phyloP scores from a whole-genome alignment of 2,329 filamentous ascomycete species.

The Leptographium radiaticola region DNA sequence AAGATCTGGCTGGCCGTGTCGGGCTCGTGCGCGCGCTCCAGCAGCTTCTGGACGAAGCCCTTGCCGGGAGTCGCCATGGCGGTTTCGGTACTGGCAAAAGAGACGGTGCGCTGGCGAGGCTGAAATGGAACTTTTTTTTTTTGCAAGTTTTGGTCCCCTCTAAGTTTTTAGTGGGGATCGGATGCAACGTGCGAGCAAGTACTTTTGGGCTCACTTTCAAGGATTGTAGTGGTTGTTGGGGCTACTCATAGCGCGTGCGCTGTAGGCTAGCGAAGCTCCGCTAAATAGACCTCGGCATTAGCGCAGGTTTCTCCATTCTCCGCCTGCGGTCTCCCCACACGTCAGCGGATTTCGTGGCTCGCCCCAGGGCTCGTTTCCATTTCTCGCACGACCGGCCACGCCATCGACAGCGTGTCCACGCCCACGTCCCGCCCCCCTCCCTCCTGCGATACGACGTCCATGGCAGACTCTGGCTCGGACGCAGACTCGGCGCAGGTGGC shows the following conservation, averaged over 20 bases:
- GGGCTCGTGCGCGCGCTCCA: slow-evolving; percentile 67
- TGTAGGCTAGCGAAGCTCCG: slow-evolving; percentile 1
- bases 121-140: neutral
- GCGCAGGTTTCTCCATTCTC: neutral
- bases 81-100: neutral
- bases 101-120: neutral
- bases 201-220: too few relatives aligned
- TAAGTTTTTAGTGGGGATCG: too few relatives aligned
- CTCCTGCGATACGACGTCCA: neutral
- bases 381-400: too few relatives aligned
- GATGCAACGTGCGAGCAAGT: too few relatives aligned
- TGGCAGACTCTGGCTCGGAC: slow-evolving; percentile 13
- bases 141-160: too few relatives aligned
- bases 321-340: neutral
- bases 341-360: neutral
- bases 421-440: neutral
- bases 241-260: neutral
- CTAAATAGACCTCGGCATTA: slow-evolving; percentile 9
- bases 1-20: slow-evolving; percentile 59
- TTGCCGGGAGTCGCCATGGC: slow-evolving; percentile 22
- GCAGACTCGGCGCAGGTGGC: slow-evolving; percentile 31
- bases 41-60: slow-evolving; percentile 36
- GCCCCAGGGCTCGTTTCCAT: too few relatives aligned
- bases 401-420: too few relatives aligned
- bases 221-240: too few relatives aligned